Conservation (phyloP, 164 flowering plant genomes). For the Warburgia ugandensis region DNA sequence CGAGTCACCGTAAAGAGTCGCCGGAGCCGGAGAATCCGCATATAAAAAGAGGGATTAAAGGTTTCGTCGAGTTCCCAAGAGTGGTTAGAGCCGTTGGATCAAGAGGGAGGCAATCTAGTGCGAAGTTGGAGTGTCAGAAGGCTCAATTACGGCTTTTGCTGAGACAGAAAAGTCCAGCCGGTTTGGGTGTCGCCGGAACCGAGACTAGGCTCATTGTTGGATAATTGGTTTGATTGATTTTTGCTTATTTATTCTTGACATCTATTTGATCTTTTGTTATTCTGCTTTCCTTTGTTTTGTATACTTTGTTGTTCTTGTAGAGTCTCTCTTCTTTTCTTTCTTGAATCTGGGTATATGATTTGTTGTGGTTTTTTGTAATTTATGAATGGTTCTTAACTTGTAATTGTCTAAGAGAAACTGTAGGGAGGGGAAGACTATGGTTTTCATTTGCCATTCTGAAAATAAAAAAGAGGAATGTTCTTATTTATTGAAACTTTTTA, state of each 20-base stretch:
- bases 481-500: too few relatives aligned
- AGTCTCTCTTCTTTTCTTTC: too few relatives aligned
- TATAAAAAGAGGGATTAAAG: slow-evolving; percentile 16
- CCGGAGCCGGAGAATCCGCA: slow-evolving; percentile 17
- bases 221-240: slow-evolving; percentile 8
- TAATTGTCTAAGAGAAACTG: too few relatives aligned
- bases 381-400: too few relatives aligned
- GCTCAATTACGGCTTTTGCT: slow-evolving; percentile 58
- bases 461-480: too few relatives aligned
- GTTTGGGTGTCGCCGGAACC: slow-evolving; percentile 11
- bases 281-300: too few relatives aligned
- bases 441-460: too few relatives aligned
- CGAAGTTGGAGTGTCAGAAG: slow-evolving; percentile 72
- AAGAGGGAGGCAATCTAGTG: slow-evolving; percentile 41
- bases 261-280: too few relatives aligned
- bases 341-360: too few relatives aligned
- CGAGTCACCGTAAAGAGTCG: slow-evolving; percentile 6
- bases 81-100: slow-evolving; percentile 58
- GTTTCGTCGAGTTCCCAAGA: slow-evolving; percentile 63
- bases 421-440: too few relatives aligned
- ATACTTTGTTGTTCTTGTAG: too few relatives aligned
- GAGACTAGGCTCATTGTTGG: slow-evolving; percentile 30
- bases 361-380: too few relatives aligned
- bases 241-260: background rate
- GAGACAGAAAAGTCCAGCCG: slow-evolving; percentile 45